Conservation (phyloP, 768 basidiomycete genomes). For the Boletus speciosus region DNA sequence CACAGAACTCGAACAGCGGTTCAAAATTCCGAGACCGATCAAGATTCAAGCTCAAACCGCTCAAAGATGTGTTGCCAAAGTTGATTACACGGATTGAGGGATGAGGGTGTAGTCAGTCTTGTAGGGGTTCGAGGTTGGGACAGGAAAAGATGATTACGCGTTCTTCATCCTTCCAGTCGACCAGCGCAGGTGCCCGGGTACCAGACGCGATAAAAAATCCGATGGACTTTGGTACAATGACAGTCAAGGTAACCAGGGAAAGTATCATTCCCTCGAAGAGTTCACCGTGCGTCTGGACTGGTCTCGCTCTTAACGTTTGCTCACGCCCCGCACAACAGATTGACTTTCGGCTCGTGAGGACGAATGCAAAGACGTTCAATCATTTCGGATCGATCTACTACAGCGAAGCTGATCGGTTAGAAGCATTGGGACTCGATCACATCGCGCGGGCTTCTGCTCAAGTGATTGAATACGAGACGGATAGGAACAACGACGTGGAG, state of each 20-base stretch:
- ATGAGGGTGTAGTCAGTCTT: slow-evolving; percentile 35
- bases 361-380: not conserved
- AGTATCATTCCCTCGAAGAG: slow-evolving; percentile 76
- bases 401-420: not conserved
- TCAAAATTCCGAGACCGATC: slow-evolving; percentile 47
- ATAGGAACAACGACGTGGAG: not conserved
- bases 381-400: not conserved
- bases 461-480: not conserved
- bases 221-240: slow-evolving; percentile 86
- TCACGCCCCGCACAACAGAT: slow-evolving; percentile 34
- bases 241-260: slow-evolving; percentile 74
- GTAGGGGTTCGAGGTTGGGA: not conserved
- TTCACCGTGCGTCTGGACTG: slow-evolving; percentile 48
- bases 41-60: slow-evolving; percentile 60
- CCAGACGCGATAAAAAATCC: not conserved
- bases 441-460: not conserved
- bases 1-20: slow-evolving; percentile 23
- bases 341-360: slow-evolving; percentile 70
- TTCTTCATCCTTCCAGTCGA: slow-evolving; percentile 75
- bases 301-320: not conserved
- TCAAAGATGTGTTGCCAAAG: slow-evolving; percentile 68
- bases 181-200: slow-evolving; percentile 56
- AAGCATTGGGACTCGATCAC: no score
- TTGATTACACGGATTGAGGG: slow-evolving; percentile 75
- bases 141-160: slow-evolving; percentile 84